These are phyloP conservation scores for Alnus rubra DNA, from an alignment of 306 rosid species.

Conservation along the genomic window DNA sequence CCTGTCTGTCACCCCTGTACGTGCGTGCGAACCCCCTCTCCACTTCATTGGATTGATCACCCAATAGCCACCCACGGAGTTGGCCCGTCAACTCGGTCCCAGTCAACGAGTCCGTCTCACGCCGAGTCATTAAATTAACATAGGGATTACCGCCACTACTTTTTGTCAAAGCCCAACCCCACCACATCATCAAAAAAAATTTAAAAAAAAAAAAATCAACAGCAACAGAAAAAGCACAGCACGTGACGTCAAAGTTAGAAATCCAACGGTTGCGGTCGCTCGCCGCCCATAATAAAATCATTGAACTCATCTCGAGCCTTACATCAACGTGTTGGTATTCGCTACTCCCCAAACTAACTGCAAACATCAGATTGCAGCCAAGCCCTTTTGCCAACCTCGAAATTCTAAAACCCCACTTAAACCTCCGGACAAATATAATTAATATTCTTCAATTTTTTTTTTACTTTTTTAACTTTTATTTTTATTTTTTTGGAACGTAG, in stretches of 20 bases:
- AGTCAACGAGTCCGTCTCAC: slow-evolving; percentile 5
- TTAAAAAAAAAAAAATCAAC: neutral
- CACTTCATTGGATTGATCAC: slow-evolving; percentile 26
- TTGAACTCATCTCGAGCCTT: slow-evolving; percentile 42
- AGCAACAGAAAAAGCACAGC: neutral
- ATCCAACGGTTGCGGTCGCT: slow-evolving; percentile 32
- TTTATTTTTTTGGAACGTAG: neutral
- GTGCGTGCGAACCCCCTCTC: neutral
- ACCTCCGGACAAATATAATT: slow-evolving; percentile 29
- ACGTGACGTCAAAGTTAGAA: slow-evolving; percentile 31
- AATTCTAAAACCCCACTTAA: slow-evolving; percentile 37
- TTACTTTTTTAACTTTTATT: neutral
- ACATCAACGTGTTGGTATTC: slow-evolving; percentile 15
- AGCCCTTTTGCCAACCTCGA: slow-evolving; percentile 30
- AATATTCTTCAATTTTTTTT: neutral
- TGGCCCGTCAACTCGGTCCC: slow-evolving; percentile 36
- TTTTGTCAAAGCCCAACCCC: slow-evolving; percentile 29
- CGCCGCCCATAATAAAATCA: slow-evolving; percentile 33
- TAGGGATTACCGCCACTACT: slow-evolving; percentile 27
- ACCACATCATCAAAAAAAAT: neutral
- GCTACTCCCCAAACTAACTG: slow-evolving; percentile 37
- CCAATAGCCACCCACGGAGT: slow-evolving; percentile 23
- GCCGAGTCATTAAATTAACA: neutral
- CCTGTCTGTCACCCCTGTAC: neutral
- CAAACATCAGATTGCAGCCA: slow-evolving; percentile 31